Percentiles rank a stretch among this genome's conserved stretches.
phyloP scores from a whole-genome alignment of 768 basidiomycete species.

The Boletus eberwhitei region DNA sequence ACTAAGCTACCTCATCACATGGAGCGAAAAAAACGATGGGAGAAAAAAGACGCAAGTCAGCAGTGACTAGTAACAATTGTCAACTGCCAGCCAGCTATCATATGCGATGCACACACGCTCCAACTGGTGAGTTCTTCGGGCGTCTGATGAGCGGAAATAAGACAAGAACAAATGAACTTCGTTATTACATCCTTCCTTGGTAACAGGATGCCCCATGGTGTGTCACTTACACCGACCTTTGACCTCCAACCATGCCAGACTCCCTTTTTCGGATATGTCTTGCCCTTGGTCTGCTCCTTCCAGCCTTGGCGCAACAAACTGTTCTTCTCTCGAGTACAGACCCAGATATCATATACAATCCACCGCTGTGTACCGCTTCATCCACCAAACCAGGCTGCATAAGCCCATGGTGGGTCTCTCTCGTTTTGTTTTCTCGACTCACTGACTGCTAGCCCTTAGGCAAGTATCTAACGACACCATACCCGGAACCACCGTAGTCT shows the following conservation, averaged over 20 bases:
- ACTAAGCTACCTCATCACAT: conserved; percentile 4
- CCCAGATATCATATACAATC: conserved; percentile 29
- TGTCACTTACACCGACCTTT: conserved; percentile 1
- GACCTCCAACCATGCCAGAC: conserved; percentile 21
- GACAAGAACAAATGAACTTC: conserved; percentile 2
- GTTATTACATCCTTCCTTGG: conserved; percentile 2
- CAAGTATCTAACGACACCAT: conserved; percentile 16
- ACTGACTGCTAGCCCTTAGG: conserved; percentile 14
- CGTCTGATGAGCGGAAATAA: conserved; percentile 10
- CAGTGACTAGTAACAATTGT: too few relatives aligned
- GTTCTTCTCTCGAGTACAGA: conserved; percentile 23
- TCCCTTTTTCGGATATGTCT: conserved; percentile 17
- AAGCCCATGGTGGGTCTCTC: conserved; percentile 26
- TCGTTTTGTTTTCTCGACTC: too few relatives aligned
- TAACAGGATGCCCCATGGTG: neutral
- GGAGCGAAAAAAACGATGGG: neutral
- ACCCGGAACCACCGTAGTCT: conserved; percentile 18
- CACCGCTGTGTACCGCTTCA: conserved; percentile 20
- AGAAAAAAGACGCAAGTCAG: neutral
- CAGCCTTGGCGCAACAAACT: conserved; percentile 15
- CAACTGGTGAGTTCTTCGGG: neutral
- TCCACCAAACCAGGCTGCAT: conserved; percentile 13
- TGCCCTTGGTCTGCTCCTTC: conserved; percentile 6
- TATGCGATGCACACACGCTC: neutral
- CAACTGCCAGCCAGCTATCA: neutral